Conservation (phyloP, 345 rosid species). For the Ceriops tagal region DNA sequence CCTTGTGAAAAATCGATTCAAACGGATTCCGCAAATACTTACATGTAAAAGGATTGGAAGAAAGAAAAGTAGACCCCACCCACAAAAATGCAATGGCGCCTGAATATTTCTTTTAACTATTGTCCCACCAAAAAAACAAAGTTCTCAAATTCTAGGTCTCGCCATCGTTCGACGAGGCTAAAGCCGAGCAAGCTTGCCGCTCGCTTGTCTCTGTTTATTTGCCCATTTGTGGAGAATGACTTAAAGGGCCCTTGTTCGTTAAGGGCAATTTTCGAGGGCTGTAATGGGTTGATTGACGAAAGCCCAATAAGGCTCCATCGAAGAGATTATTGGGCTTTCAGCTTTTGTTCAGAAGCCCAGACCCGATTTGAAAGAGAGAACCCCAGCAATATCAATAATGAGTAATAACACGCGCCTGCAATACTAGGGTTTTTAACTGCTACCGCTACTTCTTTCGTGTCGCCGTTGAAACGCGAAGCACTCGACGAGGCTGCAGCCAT, state of each 20-base stretch:
- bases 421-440: constrained; percentile 1
- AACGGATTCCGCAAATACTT: too few relatives aligned
- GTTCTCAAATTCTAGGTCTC: neutral
- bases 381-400: neutral
- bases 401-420: too few relatives aligned
- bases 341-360: neutral
- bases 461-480: neutral
- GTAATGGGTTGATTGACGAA: neutral
- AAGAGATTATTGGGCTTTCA: neutral
- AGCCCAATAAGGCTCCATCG: neutral
- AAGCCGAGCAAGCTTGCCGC: neutral
- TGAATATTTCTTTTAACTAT: too few relatives aligned
- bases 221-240: neutral
- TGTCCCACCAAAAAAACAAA: neutral
- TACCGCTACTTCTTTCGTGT: neutral
- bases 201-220: neutral
- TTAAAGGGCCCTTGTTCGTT: constrained; percentile 5
- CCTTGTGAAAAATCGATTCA: too few relatives aligned
- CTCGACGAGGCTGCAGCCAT: neutral
- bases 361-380: neutral
- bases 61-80: too few relatives aligned
- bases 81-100: too few relatives aligned
- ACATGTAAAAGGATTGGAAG: too few relatives aligned
- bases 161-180: neutral
- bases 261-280: neutral